Base-by-base conservation (phyloP, 2,329 filamentous ascomycete species). In the Cryphonectria carpinicola region DNA sequence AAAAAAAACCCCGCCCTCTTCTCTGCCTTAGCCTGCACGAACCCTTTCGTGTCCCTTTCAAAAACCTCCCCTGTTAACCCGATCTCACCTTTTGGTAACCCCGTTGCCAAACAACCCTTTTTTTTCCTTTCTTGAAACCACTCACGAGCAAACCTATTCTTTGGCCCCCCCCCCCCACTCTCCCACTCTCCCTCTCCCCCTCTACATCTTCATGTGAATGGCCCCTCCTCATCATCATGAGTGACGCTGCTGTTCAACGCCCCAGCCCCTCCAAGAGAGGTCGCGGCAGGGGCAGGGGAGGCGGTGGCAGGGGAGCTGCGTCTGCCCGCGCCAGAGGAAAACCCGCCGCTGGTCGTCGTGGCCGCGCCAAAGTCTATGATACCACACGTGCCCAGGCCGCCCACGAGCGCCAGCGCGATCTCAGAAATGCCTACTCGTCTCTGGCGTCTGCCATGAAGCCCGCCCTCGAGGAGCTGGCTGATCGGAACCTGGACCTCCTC, bases 401-500 rank as follows among this genome's bases (percentile, higher is more conserved):
- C 70, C 87, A 88, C 74, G 87, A 89, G 77, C 89, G 91, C 68
- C 88, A 90, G 77, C 85, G 90, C 74, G 87, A 91, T 75, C 83
- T 93, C 75, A 91, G 91, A 79, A 88, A 88, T 69, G 84, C 84
- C 35, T 93, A 88, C 79, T 85, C 88, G n/a, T 82, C 86, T 70
- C 86, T 93, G 66, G 85, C 88, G 71, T 86, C 88, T 74, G 84
- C 87, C 41, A 80, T 92, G 75, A 92, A 91, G 78, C 87, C 88
- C 22, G 85, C 89, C 13, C 82, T 92, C 19, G 88, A 89, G 71
- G 90, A 92, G 76, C 83, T 93, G 28, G 89, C 89, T 25, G 86
- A 88, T 67, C 85, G 88, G 46, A 86, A 83, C 66, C 80, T 91
- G 70, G 86, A 89, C 65, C 84, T 86, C 71, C 80, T 92, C 71